Evolutionary conservation across 2,329 filamentous ascomycete species (phyloP), one percentile per base, ranked within the genome.

Genomic region (Didymella sp.): DNA sequence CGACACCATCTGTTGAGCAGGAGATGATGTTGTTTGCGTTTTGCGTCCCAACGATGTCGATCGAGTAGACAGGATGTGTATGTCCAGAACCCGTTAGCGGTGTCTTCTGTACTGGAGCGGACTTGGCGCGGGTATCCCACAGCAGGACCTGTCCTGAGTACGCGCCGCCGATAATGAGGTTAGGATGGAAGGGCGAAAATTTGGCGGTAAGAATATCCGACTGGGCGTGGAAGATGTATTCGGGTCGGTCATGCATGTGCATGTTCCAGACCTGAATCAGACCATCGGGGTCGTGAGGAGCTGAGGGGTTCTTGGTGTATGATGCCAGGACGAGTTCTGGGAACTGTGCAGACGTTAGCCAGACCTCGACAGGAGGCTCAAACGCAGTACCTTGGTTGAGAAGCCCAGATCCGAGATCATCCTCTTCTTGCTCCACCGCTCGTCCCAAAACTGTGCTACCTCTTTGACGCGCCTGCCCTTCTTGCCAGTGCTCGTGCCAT

Each of bases 21-120:
- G 93, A 97, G 68, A 99, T 90, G 73, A 99, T 96, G 76, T 98
- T 99, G 80, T 97, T 96, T 57, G 95, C 95, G 75, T 99, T 99
- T 73, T 98, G 95, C 0, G 96, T 99, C 62, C 95, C 95, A 46
- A 99, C 92, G 52, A 99, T 96, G 61, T 95, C 91, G 55, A 99
- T 87, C 35, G 90, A 92, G 80, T 99, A 99, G 62, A 99, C 90
- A 0, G 95, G 95, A 72, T 99, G 95, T 7, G 95, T 96, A 76
- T 99, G 95, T 13, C 95, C 93, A 13, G 91, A 93, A 46, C 95
- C 94, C 6, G 94, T 98, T 35, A 99, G 83, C 0, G 95, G 95
- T 1, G 95, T 99, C 79, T 96, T 97, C 70, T 97, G 93, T 6
- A 98, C 92, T 0, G 96, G 94, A 17, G 84, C 80, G 12, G 82